Base-by-base conservation (phyloP, 2,329 filamentous ascomycete species). In the Ascochyta viciae-villosae region DNA sequence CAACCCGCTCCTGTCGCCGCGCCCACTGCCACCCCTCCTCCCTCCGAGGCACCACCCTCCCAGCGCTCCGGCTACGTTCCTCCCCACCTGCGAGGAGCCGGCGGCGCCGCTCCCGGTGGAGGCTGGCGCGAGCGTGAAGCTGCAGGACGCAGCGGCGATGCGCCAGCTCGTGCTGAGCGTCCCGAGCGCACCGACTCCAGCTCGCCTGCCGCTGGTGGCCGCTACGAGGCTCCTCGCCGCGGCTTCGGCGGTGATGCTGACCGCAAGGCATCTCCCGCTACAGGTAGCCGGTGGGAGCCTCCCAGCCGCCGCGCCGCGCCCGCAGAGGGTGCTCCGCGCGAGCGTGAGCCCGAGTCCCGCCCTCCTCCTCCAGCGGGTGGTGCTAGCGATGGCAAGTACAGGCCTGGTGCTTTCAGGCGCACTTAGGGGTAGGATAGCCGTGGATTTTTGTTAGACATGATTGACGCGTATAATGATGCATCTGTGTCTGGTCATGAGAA, bases 41-140 rank as follows among this genome's bases (percentile, higher is more conserved):
- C 71, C 53, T 71, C 38, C 24, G 65, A 70, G 45, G 61, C 66
- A 8, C 69, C 72, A 46, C 48, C 72, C 67, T 74, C 75, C 40
- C 78, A 76, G 68, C 67, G 73, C 53, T 60, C 62, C 19, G 80
- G 78, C 15, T 83, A 81, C 61, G 65, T 83, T 5, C 81, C 80
- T 35, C 80, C 80, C 52, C 75, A 75, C 33, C 65, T 80, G 19
- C 78, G 80, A 49, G 67, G 53, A 63, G 71, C 50, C 57, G 66
- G 54, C 61, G 73, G 66, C 31, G 48, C 41, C 34, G 68, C 67
- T 56, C 70, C 66, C 41, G 69, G 70, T 38, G 70, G 64, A 44
- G 68, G 70, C 58, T 77, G 76, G 76, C 63, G 73, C 24, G 66
- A 75, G 58, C 74, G 74, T 58, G 73, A 77, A 58, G 57, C 53